Evolutionary conservation across 2,329 filamentous ascomycete genomes (phyloP).

Genomic region (Calonectria montana): DNA sequence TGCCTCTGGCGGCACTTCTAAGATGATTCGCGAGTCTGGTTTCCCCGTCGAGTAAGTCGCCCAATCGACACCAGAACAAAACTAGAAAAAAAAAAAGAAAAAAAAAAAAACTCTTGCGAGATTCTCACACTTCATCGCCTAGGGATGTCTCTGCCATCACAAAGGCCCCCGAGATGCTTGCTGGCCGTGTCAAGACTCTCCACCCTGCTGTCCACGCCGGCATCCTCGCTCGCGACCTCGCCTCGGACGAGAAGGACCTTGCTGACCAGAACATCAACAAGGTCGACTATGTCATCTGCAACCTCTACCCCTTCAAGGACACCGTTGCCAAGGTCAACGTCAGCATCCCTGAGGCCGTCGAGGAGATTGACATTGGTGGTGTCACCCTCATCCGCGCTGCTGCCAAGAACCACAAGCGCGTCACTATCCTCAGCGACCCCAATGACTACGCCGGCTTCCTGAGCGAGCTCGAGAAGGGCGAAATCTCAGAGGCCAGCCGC

Average conservation of each 20-base stretch:
- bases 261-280: constrained; percentile 95
- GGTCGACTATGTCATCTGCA: constrained; percentile 97
- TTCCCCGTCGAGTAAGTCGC: constrained; percentile 88
- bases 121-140: constrained; percentile 1
- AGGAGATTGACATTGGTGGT: constrained; percentile 98
- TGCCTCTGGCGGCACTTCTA: constrained; percentile 94
- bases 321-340: constrained; percentile 97
- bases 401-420: constrained; percentile 96
- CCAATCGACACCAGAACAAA: neutral
- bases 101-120: neutral
- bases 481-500: constrained; percentile 86
- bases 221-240: constrained; percentile 93
- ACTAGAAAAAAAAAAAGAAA: too few species aligned
- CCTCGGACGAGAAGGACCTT: constrained; percentile 96
- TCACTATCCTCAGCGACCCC: constrained; percentile 96
- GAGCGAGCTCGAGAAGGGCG: constrained; percentile 86
- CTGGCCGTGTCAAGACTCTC: constrained; percentile 87
- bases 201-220: constrained; percentile 92
- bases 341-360: constrained; percentile 94
- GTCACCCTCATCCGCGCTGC: constrained; percentile 96
- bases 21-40: constrained; percentile 95
- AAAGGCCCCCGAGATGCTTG: constrained; percentile 95
- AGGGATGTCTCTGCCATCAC: constrained; percentile 99
- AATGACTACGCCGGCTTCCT: constrained; percentile 95
- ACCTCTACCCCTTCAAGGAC: constrained; percentile 99